Base-by-base conservation (phyloP, 1,139 yeast genomes). In the Nakaseomyces sp. region DNA sequence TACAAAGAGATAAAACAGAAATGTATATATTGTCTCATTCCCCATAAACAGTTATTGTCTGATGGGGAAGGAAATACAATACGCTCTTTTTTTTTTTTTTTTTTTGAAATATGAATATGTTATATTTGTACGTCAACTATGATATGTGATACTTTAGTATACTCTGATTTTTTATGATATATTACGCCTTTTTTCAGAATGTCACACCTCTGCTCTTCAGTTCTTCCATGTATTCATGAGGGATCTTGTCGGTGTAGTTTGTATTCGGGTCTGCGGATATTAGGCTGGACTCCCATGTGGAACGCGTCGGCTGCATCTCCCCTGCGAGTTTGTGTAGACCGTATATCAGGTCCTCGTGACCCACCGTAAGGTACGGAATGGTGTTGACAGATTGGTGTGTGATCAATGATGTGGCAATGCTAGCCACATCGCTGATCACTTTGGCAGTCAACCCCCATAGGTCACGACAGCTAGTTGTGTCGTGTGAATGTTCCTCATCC, bases 361-460 rank as follows among this genome's bases (percentile, higher is more conserved):
- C 88, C 49, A 74, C 59, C 40, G 50, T 44, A 37, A 48, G 43
- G 16, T 35, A 45, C 25, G 28, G 37, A 6, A 41, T 43, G 5
- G 50, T 43, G 12, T 40, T 33, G 1, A 45, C 29, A 12, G 45
- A 41, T 8, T 17, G 4, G 5, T 17, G 33, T 5, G 36, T 32
- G 7, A 45, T 40, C 16, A 43, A 12, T 13, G 57, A 67, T 50
- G 72, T 76, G 1, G 76, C 73, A 4, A 85, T 68, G 44, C 75
- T 72, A 4, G 95, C 88, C 29, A 84, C 63, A 58, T 88, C 96
- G 51, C 81, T 83, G 12, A 88, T 63, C 7, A 88, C 85, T 55
- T 85, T 83, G 3, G 96, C 95, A 0, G 96, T 88, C 40, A 88
- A 65, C 0, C 96, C 96, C 96, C 96, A 88, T 3, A 88, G 85